Conservation (phyloP, 352 stramenopile genomes). For the Phytophthora litchii region DNA sequence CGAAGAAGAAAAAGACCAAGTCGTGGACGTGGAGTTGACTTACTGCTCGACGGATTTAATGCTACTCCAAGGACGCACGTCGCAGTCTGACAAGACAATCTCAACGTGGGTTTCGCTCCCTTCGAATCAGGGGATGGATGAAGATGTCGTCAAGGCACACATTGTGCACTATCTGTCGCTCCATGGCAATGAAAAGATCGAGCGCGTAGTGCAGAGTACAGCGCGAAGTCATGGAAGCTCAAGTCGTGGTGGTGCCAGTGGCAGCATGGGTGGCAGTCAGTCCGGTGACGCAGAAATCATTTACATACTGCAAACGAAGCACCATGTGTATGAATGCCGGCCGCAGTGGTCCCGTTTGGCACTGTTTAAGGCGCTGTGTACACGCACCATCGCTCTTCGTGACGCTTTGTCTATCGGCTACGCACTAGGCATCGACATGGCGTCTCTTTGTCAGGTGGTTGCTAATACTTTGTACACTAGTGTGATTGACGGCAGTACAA, state of each 20-base stretch:
- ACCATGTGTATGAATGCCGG: constrained; percentile 87
- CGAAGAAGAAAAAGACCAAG: constrained; percentile 26
- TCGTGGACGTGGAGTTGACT: constrained; percentile 63
- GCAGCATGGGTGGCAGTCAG: constrained; percentile 21
- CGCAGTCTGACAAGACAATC: constrained; percentile 44
- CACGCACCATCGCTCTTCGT: constrained; percentile 54
- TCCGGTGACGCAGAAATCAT: constrained; percentile 62
- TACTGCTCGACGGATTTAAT: constrained; percentile 87
- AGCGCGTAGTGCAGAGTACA: constrained; percentile 73
- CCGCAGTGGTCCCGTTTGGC: constrained; percentile 84
- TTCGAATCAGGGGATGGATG: constrained; percentile 63
- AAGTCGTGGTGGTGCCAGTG: constrained; percentile 4
- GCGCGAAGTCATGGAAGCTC: constrained; percentile 23
- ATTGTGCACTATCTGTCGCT: constrained; percentile 83
- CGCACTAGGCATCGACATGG: constrained; percentile 87
- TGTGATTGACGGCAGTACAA: constrained; percentile 31
- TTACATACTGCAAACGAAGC: constrained; percentile 83
- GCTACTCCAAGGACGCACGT: constrained; percentile 68
- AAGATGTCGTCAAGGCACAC: constrained; percentile 59
- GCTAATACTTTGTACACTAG: constrained; percentile 76
- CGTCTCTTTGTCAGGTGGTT: constrained; percentile 83
- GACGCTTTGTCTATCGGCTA: constrained; percentile 88
- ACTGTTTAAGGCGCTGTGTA: constrained; percentile 77
- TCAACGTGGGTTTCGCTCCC: constrained; percentile 84
- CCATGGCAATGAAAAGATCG: constrained; percentile 76